Conservation (phyloP, 805 yeast genomes). For the Yamadazyma insecticola region DNA sequence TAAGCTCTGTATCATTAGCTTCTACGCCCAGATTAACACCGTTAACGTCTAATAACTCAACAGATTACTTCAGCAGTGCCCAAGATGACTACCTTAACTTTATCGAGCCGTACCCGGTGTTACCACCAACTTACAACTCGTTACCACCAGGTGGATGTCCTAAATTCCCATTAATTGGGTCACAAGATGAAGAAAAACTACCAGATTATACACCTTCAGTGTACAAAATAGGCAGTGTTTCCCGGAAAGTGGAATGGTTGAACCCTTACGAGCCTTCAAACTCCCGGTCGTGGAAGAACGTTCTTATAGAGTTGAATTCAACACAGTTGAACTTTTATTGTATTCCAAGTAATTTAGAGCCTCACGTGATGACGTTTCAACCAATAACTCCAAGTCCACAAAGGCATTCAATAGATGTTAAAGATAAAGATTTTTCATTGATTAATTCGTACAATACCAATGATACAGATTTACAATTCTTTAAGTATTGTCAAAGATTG, state of each 20-base stretch:
- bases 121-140: slow-evolving; percentile 33
- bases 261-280: slow-evolving; percentile 73
- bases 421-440: slow-evolving; percentile 1
- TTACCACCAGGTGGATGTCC: slow-evolving; percentile 45
- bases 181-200: slow-evolving; percentile 31
- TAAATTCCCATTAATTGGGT: slow-evolving; percentile 19
- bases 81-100: slow-evolving; percentile 23
- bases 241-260: slow-evolving; percentile 69
- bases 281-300: slow-evolving; percentile 64
- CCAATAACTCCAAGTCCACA: slow-evolving; percentile 1
- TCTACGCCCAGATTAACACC: not conserved
- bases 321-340: slow-evolving; percentile 75
- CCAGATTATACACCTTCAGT: slow-evolving; percentile 70
- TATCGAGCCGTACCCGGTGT: slow-evolving; percentile 35
- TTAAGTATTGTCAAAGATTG: slow-evolving; percentile 18
- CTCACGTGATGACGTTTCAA: slow-evolving; percentile 18
- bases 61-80: slow-evolving; percentile 1
- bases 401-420: too few species aligned
- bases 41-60: not conserved
- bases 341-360: slow-evolving; percentile 29
- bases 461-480: slow-evolving; percentile 24
- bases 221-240: slow-evolving; percentile 50
- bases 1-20: slow-evolving; percentile 1
- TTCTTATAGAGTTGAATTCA: slow-evolving; percentile 72
- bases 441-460: slow-evolving; percentile 18